Evolutionary conservation across 345 rosid genomes (phyloP).

Genomic region (Populus alba): DNA sequence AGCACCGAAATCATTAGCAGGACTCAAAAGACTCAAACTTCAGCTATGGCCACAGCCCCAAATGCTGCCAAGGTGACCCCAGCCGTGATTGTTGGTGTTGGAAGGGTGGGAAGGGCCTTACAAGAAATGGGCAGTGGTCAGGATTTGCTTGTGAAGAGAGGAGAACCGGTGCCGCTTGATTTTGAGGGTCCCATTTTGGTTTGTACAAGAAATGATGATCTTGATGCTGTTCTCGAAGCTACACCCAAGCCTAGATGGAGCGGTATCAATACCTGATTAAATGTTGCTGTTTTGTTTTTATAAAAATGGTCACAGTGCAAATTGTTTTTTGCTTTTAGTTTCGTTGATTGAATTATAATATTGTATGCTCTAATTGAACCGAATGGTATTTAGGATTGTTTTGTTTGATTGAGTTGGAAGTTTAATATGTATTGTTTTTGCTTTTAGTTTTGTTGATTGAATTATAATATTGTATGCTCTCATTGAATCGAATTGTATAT

Average conservation of each 20-base stretch:
- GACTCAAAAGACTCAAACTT: slow-evolving; percentile 20
- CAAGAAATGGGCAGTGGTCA: slow-evolving; percentile 78
- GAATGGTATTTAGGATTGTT: background rate
- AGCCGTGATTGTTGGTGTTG: slow-evolving; percentile 91
- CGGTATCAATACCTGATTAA: slow-evolving; percentile 41
- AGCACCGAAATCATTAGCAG: slow-evolving; percentile 13
- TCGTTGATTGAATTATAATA: background rate
- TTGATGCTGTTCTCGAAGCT: slow-evolving; percentile 79
- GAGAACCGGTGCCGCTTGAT: slow-evolving; percentile 77
- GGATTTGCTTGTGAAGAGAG: slow-evolving; percentile 86
- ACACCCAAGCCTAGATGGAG: slow-evolving; percentile 85
- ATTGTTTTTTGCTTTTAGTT: background rate
- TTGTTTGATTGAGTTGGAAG: background rate
- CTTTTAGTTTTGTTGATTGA: background rate
- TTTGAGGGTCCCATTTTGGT: slow-evolving; percentile 89
- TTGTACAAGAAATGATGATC: slow-evolving; percentile 94
- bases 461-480: background rate
- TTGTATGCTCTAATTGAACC: background rate
- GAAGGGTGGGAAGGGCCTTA: slow-evolving; percentile 87
- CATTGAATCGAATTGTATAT: background rate
- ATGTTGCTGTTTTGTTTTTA: background rate
- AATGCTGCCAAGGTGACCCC: slow-evolving; percentile 60
- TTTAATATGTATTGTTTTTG: background rate
- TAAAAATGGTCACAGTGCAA: background rate
- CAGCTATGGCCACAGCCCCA: slow-evolving; percentile 49